Base-by-base conservation (phyloP, 1,284 basidiomycete species). In the Trichosporon sp. region DNA sequence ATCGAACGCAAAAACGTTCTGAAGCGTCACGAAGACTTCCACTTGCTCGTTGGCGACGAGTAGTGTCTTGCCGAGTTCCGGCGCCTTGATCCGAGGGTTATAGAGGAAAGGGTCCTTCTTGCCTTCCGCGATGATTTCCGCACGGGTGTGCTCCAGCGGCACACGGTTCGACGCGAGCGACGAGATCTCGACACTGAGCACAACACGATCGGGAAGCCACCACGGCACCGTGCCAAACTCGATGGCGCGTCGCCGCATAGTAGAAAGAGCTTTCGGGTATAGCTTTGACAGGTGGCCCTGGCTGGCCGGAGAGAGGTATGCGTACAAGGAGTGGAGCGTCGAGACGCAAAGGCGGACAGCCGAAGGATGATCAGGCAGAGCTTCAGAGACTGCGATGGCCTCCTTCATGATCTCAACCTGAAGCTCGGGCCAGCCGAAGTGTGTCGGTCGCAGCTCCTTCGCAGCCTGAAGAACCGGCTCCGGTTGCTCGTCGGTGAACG, bases 391-490 rank as follows among this genome's bases (percentile, higher is more conserved):
- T 0, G 91, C 89, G 35, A 98, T 90, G 0, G 93, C 92, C 78
- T 98, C 95, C 62, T 94, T 89, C 42, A 98, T 86, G 34, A 96
- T 89, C 34, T 92, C 92, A 34, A 96, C 87, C 83, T 98, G 95
- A 62, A 98, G 85, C 77, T 95, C 92, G 0, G 92, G 90, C 96
- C 95, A 99, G 1, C 95, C 95, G 78, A 90, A 93, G 2, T 70
- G 67, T 66, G 66, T 38, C 25, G 18, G 31, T 38, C 47, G 62
- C 29, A 60, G 29, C 56, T 60, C 56, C 29, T 60, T 29, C 15
- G 56, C 29, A 3, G 27, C 29, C 27, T 60, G 56, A 15, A 60
- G 13, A 8, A 60, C 29, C 4, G 56, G 56, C 56, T 60, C 56
- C 15, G 56, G 15, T n/a, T 21, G 56, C 23, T 60, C 29, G 18